Base-by-base conservation (phyloP, 345 rosid genomes). In the Trapa incisa region DNA sequence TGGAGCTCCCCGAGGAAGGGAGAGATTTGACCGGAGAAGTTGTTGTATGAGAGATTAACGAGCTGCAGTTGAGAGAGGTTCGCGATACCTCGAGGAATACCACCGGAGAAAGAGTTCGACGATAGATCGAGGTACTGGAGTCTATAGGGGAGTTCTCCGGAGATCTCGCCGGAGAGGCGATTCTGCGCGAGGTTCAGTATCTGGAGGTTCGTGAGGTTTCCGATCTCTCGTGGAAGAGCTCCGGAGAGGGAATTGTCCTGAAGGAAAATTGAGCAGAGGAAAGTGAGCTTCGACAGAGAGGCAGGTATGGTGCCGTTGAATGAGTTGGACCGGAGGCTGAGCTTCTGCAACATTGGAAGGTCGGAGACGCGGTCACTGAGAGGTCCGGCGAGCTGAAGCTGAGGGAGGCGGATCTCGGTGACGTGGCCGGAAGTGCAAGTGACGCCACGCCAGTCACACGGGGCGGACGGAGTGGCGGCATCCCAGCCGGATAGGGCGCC, bases 391-490 rank as follows among this genome's bases (percentile, higher is more conserved):
- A 94, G 96, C 38, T 82, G 86, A 53, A 94, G 91, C 37, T 83
- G 78, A 64, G 99, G 92, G 15, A 91, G 80, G 22, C 86, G 91
- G 77, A 90, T 74, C 78, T 87, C 92, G 0, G 82, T 75, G 67
- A 94, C 96, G 38, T 87, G 83, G 73, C 67, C 76, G 66, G 72
- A 66, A 32, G 79, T 29, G 66, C 99, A 90, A 67, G 60, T 52
- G 43, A 88, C 75, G 57, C 98, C 97, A 6, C 85, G 91, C 98
- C 98, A 93, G 82, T 93, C 98, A 75, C 97, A 90, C 4, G 96
- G 98, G 43, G 97, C 96, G 0, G 78, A 39, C 0, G 88, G 86
- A 0, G 95, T 80, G 22, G 92, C 80, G 6, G 92, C 74, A 15
- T 90, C 94, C 97, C 98, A 93, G 42, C 77, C 83, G 67, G 72